Base-by-base conservation (phyloP, 805 yeast species). In the Candida awuae region DNA sequence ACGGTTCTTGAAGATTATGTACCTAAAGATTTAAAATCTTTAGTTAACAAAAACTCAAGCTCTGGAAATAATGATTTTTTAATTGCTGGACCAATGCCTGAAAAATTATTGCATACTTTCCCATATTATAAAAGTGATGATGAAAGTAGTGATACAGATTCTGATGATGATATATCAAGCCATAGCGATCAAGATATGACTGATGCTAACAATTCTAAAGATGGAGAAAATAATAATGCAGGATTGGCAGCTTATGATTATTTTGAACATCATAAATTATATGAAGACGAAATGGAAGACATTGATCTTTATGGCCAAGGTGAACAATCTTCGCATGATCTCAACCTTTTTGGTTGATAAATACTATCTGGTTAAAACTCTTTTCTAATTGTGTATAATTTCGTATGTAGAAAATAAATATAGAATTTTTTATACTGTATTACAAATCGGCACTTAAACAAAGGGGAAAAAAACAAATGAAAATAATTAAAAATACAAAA, bases 1-100 rank as follows among this genome's bases (percentile, higher is more conserved):
- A 49, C 61, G 0, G 56, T 57, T 1, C 35, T 59, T 4, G 40
- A 47, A 1, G 51, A 56, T 14, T 46, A 49, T 34, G 39, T 55
- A 20, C 62, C 62, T 3, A 34, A 47, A n/a, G 63, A 57, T 30
- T 45, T 48, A 14, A 44, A 38, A 29, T 47, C 44, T n/a, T 29
- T 44, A 14, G 42, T 45, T 15, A 35, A 37, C 4, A 44, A 45
- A n/a, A 43, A 39, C 15, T 12, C 39, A 14, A 39, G 27, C n/a
- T 49, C 43, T 32, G 51, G 56, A 6, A 42, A 41, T 22, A 49
- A 48, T 26, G 63, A 61, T 33, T 58, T 57, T 37, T 32, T 58
- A 12, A 54, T 62, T 14, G 46, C 51, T 7, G 67, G 65, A 0
- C 64, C 65, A 1, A 53, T 63, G 10, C 65, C 67, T 2, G 63